These are phyloP conservation scores for Lactarius sanguifluus DNA, from an alignment of 768 basidiomycete genomes.

Conservation along the genomic window DNA sequence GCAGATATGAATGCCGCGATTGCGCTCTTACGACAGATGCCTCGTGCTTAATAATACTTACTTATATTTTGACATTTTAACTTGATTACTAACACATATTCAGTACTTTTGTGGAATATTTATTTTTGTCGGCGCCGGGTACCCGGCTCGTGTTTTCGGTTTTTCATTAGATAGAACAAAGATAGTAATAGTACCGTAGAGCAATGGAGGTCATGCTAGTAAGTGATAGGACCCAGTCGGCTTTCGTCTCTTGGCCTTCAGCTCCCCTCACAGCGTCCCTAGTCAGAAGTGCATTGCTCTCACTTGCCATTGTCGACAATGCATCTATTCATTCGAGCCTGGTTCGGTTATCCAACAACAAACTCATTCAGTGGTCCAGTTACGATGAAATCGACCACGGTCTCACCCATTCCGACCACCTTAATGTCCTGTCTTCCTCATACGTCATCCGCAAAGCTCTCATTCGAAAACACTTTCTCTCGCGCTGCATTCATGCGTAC, in stretches of 20 bases:
- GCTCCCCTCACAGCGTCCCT: conserved; percentile 52
- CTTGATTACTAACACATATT: not conserved
- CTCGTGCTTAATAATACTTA: conserved; percentile 13
- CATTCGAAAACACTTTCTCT: conserved; percentile 92
- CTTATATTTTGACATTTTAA: not conserved
- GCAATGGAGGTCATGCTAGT: not conserved
- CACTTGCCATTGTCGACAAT: conserved; percentile 33
- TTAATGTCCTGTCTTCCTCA: conserved; percentile 65
- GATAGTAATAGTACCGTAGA: too few species aligned
- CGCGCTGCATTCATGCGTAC: conserved; percentile 69
- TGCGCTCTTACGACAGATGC: conserved; percentile 30
- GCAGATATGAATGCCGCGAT: conserved; percentile 29
- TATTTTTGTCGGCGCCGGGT: not conserved
- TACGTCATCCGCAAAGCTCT: conserved; percentile 91
- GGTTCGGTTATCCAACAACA: conserved; percentile 30
- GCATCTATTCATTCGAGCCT: conserved; percentile 28
- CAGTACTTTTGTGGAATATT: not conserved
- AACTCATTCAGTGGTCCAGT: conserved; percentile 75
- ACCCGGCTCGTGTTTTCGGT: not conserved
- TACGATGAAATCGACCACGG: conserved; percentile 87
- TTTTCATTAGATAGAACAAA: too few species aligned
- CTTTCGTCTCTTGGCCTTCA: conserved; percentile 45
- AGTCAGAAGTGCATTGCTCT: conserved; percentile 42
- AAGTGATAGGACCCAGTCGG: not conserved
- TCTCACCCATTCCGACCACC: conserved; percentile 53